Conservation (phyloP, 139 green algal genomes). For the Chlorella ohadii region DNA sequence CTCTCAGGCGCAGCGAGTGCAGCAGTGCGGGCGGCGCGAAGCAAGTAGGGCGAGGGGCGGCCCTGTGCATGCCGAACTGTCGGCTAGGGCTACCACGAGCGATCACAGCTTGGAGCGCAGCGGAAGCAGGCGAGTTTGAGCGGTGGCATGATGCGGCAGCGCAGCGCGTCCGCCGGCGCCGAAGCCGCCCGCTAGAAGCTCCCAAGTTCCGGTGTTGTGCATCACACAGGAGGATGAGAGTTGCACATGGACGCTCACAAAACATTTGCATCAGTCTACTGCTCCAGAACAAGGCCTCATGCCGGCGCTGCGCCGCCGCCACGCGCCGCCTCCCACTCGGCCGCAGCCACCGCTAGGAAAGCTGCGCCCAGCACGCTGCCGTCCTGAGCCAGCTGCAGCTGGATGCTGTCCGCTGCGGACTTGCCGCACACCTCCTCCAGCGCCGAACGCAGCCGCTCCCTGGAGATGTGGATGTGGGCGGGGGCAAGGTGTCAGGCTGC, state of each 20-base stretch:
- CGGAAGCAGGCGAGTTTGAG: no score
- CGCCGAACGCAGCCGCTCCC: slow-evolving; percentile 39
- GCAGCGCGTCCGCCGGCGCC: not conserved
- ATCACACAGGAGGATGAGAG: no score
- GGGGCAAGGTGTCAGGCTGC: no score
- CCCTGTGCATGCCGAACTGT: no score
- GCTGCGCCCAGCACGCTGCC: slow-evolving; percentile 43
- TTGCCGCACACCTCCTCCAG: slow-evolving; percentile 39
- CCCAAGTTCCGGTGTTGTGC: no score
- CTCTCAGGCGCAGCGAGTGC: no score
- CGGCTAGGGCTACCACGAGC: no score
- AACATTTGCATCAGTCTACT: not conserved
- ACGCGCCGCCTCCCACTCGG: not conserved
- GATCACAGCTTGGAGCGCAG: no score
- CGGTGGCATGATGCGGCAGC: no score
- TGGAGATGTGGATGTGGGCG: not conserved
- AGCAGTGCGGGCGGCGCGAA: no score
- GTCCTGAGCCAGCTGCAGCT: slow-evolving; percentile 30
- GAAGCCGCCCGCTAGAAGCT: no score
- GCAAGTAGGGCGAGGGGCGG: no score
- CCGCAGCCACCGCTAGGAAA: slow-evolving; percentile 27
- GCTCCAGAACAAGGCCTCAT: not conserved
- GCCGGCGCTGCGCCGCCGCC: not conserved
- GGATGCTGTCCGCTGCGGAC: slow-evolving; percentile 22
- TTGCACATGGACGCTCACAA: not conserved